phyloP scores from a whole-genome alignment of 2,329 filamentous ascomycete genomes.

The Xylaria sp. region DNA sequence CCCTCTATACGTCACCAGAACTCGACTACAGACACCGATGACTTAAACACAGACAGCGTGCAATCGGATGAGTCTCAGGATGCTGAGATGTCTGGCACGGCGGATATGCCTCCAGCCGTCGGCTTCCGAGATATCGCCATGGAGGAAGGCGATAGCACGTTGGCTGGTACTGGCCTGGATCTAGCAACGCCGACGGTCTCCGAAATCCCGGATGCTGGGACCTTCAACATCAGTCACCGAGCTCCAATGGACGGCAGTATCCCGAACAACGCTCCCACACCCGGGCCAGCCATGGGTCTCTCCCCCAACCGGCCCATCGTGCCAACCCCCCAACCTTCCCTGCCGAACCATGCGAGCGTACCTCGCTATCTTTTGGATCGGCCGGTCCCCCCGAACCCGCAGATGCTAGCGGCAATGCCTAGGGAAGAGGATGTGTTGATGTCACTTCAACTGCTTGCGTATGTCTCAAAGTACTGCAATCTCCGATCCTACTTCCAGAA shows the following conservation, averaged over 20 bases:
- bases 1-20: constrained; percentile 89
- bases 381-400: constrained; percentile 67
- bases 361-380: constrained; percentile 80
- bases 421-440: constrained; percentile 97
- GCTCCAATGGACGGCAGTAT: constrained; percentile 84
- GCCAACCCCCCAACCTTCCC: constrained; percentile 73
- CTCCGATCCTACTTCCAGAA: constrained; percentile 93
- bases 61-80: constrained; percentile 77
- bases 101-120: constrained; percentile 79
- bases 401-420: constrained; percentile 87
- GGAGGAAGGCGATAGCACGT: constrained; percentile 78
- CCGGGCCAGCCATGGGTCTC: constrained; percentile 69
- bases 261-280: constrained; percentile 69
- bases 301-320: constrained; percentile 74
- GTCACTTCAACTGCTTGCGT: constrained; percentile 94
- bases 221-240: constrained; percentile 92
- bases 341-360: constrained; percentile 68
- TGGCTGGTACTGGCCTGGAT: constrained; percentile 74
- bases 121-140: constrained; percentile 82
- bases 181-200: constrained; percentile 78
- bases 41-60: constrained; percentile 81
- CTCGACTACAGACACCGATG: constrained; percentile 88
- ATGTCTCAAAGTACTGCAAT: constrained; percentile 98
- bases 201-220: constrained; percentile 82
- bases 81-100: constrained; percentile 76